A percentile compares a stretch with the other conserved stretches of the same genome.
Evolutionary conservation across 2,329 filamentous ascomycete genomes (phyloP).

Genomic region (Aspergillus sp.): DNA sequence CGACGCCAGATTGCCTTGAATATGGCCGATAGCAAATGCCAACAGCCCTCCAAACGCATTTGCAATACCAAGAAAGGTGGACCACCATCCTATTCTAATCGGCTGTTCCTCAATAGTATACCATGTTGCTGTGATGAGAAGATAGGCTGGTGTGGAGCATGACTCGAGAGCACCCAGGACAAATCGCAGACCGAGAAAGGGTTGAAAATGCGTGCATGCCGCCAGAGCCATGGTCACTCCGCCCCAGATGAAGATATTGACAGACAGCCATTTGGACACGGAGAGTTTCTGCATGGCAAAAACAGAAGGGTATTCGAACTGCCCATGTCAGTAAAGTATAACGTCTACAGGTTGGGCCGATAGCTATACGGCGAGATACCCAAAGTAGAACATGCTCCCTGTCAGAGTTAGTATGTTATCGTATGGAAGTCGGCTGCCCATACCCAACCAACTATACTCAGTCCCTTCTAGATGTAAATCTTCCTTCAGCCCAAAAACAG

Average conservation of each 20-base stretch:
- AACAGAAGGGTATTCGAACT: neutral
- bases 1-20: conserved; percentile 7
- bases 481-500: neutral
- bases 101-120: conserved; percentile 26
- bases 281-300: neutral
- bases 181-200: neutral
- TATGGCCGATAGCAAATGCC: conserved; percentile 23
- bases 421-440: neutral
- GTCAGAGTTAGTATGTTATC: neutral
- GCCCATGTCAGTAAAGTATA: neutral
- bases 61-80: neutral
- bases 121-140: conserved; percentile 31
- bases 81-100: conserved; percentile 9
- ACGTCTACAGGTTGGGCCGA: no score
- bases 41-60: conserved; percentile 12
- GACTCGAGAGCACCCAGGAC: neutral
- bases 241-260: neutral
- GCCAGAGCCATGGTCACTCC: neutral
- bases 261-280: neutral
- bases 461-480: neutral
- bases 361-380: neutral
- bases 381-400: neutral
- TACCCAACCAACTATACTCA: neutral
- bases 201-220: neutral
- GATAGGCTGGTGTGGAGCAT: neutral